Conservation (phyloP, 352 stramenopile genomes). For the Phytophthora sansomeana region DNA sequence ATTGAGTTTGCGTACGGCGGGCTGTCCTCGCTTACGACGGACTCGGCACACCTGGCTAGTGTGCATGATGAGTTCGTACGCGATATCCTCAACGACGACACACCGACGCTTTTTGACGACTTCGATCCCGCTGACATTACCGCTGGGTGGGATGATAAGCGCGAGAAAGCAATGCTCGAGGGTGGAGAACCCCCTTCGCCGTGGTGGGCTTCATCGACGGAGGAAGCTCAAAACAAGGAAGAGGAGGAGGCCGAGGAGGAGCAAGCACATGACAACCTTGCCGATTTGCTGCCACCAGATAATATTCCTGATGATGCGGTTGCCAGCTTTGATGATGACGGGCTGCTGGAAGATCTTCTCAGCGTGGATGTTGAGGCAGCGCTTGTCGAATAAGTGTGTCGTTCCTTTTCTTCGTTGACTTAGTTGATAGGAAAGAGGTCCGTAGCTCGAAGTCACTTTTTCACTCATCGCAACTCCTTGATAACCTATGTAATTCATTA, state of each 20-base stretch:
- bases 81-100: slow-evolving; percentile 60
- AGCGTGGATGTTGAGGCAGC: slow-evolving; percentile 59
- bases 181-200: slow-evolving; percentile 45
- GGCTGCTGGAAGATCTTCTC: slow-evolving; percentile 62
- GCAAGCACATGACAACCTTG: slow-evolving; percentile 26
- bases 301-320: slow-evolving; percentile 42
- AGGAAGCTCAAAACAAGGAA: slow-evolving; percentile 1
- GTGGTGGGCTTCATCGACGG: slow-evolving; percentile 56
- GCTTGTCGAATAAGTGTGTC: slow-evolving; percentile 26
- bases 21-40: slow-evolving; percentile 41
- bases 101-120: slow-evolving; percentile 60
- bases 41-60: slow-evolving; percentile 49
- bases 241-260: slow-evolving; percentile 18
- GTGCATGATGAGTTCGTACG: slow-evolving; percentile 61
- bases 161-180: slow-evolving; percentile 53
- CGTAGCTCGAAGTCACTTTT: not conserved
- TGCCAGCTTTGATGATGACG: slow-evolving; percentile 37
- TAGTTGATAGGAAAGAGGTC: not conserved
- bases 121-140: slow-evolving; percentile 28
- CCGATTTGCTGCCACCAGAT: slow-evolving; percentile 50
- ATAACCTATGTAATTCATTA: slow-evolving; percentile 34
- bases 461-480: slow-evolving; percentile 10
- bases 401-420: slow-evolving; percentile 11
- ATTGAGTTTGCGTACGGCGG: slow-evolving; percentile 81
- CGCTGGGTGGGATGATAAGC: slow-evolving; percentile 43